Base-by-base conservation (phyloP, 345 rosid species). In the Salix udensis region DNA sequence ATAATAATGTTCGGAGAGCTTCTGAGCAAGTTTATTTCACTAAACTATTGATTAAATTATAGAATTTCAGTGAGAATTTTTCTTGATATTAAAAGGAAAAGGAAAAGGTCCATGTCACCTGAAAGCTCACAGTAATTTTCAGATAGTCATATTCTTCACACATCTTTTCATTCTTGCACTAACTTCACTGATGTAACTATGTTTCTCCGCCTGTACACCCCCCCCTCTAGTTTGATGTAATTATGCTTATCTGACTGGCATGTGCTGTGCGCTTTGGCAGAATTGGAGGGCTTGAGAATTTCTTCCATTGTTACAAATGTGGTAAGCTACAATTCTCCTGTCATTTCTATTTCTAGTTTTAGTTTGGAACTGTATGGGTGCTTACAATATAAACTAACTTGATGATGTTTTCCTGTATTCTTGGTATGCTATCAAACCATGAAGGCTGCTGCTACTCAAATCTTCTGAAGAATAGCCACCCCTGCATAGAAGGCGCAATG, bases 401-500 rank as follows among this genome's bases (percentile, higher is more conserved):
- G 16, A 28, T 44, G 69, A 6, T 0, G 13, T 6, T 21, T 40
- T n/a, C 65, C 23, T 70, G 39, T 53, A 8, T 40, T 0, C 44
- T 40, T 40, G 44, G 4, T 13, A 23, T 31, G 3, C 60, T 23
- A 7, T 71, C 28, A 53, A 34, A 26, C 36, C 50, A 26, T 69
- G 14, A 74, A 94, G 98, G 98, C 52, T 94, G 98, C 80, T 94
- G 98, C 88, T 90, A 89, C 84, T 91, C 97, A 8, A 82, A 82
- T 71, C 85, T 84, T 71, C 86, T 91, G 79, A 86, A 88, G 76
- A 81, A 92, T 64, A 85, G 91, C 77, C 98, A 94, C 77, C 91
- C 91, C 36, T 94, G 97, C 58, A 89, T 94, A n/a, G 98, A 94
- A 80, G 91, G 97, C 68, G 98, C 98, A n/a, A 92, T 94, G 98